These are phyloP conservation scores for Colletotrichum camelliae DNA, from an alignment of 2,329 filamentous ascomycete genomes.

Conservation along the genomic window DNA sequence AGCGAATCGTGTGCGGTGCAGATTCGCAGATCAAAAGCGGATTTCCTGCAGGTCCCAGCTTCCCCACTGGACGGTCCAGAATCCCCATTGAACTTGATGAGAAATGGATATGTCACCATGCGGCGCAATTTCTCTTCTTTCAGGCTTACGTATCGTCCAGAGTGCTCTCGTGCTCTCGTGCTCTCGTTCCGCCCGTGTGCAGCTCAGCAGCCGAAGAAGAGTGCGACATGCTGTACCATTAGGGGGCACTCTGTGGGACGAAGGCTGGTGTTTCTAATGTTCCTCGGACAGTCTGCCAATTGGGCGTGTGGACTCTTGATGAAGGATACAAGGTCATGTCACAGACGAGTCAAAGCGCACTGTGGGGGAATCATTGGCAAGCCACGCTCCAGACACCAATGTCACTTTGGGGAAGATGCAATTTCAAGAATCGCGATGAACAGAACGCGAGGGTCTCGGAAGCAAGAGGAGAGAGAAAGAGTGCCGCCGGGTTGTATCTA, in stretches of 20 bases:
- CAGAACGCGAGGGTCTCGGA: background rate
- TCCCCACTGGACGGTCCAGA: slow-evolving; percentile 3
- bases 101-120: background rate
- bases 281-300: background rate
- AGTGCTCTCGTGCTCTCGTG: background rate
- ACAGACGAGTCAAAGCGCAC: slow-evolving; percentile 17
- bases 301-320: background rate
- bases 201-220: background rate
- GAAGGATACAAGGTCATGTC: background rate
- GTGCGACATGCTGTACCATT: background rate
- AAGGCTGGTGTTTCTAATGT: background rate
- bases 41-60: slow-evolving; percentile 4
- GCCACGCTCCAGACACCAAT: background rate
- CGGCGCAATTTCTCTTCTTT: background rate
- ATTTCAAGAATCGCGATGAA: background rate
- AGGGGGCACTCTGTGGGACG: background rate
- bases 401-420: background rate
- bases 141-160: background rate
- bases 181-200: background rate
- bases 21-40: slow-evolving; percentile 21
- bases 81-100: background rate
- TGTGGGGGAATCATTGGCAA: background rate
- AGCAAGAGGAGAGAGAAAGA: background rate
- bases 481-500: background rate
- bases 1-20: slow-evolving; percentile 8